phyloP scores from a whole-genome alignment of 2,329 filamentous ascomycete species.

The Aspergillus persii region DNA sequence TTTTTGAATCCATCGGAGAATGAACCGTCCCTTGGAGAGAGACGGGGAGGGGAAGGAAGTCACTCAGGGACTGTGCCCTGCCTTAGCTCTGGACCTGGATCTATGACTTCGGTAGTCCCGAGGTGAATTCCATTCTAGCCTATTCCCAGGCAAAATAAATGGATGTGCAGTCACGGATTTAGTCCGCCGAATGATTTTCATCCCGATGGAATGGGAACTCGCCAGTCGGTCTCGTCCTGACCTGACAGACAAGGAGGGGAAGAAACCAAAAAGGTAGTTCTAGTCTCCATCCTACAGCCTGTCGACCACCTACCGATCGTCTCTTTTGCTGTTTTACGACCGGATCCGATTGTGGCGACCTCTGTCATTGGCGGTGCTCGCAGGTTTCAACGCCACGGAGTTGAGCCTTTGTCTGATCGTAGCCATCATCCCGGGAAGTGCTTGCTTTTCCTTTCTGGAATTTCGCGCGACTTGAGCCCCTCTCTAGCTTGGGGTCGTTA shows the following conservation, averaged over 20 bases:
- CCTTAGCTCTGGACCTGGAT: background rate
- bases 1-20: slow-evolving; percentile 3
- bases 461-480: slow-evolving; percentile 29
- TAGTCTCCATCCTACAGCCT: background rate
- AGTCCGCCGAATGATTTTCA: background rate
- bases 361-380: background rate
- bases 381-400: background rate
- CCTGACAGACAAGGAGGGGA: background rate
- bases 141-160: background rate
- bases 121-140: too few relatives aligned
- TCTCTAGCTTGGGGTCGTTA: slow-evolving; percentile 24
- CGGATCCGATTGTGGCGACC: background rate
- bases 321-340: slow-evolving; percentile 1
- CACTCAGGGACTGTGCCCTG: background rate
- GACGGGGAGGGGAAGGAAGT: background rate
- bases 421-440: slow-evolving; percentile 18
- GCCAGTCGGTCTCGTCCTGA: background rate
- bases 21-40: background rate
- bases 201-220: slow-evolving; percentile 5
- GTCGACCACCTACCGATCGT: slow-evolving; percentile 18
- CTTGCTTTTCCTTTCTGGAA: slow-evolving; percentile 9
- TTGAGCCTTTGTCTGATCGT: background rate
- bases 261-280: background rate
- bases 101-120: too few relatives aligned
- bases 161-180: background rate